These are phyloP conservation scores for Elsinoe australis DNA, from an alignment of 2,329 filamentous ascomycete genomes.

Conservation along the genomic window DNA sequence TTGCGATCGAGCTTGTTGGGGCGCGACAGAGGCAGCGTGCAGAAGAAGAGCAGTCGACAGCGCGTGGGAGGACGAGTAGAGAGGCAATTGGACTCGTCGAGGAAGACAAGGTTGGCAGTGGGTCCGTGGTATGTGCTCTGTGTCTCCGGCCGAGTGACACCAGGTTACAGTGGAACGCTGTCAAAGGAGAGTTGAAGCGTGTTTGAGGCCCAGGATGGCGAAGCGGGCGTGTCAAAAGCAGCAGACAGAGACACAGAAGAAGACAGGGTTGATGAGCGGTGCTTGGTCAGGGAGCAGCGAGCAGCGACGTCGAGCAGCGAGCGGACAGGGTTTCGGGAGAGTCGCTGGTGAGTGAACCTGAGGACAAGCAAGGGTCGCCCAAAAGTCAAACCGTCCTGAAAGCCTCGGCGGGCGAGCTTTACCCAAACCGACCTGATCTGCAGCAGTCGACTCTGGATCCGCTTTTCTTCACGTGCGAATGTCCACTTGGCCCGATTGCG, in stretches of 20 bases:
- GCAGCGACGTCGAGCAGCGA: not conserved
- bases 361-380: slow-evolving; percentile 2
- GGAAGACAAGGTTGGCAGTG: not conserved
- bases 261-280: not conserved
- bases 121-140: slow-evolving; percentile 13
- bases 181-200: not conserved
- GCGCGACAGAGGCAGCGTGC: too few relatives aligned
- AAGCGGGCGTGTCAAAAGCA: not conserved
- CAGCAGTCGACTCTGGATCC: not conserved
- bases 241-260: not conserved
- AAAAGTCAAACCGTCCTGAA: not conserved
- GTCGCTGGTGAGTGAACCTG: too few relatives aligned
- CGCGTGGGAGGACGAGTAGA: not conserved
- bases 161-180: slow-evolving; percentile 8
- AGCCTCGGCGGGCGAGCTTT: slow-evolving; percentile 4
- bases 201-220: too few relatives aligned
- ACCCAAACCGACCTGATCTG: not conserved
- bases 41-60: slow-evolving; percentile 5
- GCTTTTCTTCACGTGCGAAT: slow-evolving; percentile 11
- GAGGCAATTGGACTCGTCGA: not conserved
- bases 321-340: not conserved
- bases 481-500: not conserved
- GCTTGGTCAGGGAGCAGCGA: not conserved
- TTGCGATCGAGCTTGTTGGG: not conserved
- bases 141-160: slow-evolving; percentile 12